Evolutionary conservation across 2,329 filamentous ascomycete genomes (phyloP).

Genomic region (Trichoderma sp.): DNA sequence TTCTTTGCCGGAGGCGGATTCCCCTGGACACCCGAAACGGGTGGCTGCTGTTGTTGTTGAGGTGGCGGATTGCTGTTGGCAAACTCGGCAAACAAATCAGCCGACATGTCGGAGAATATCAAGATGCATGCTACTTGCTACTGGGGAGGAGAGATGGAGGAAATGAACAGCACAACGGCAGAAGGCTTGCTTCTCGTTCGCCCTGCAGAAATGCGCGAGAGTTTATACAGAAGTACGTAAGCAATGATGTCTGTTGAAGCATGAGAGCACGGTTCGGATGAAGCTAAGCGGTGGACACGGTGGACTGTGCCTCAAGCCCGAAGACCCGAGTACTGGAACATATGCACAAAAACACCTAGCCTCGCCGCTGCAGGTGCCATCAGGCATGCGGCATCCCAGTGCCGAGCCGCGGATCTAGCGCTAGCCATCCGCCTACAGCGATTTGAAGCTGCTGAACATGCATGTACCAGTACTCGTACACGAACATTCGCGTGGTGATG

Average conservation of each 20-base stretch:
- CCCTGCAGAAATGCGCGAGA: neutral
- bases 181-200: neutral
- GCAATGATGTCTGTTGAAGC: neutral
- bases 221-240: neutral
- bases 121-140: conserved; percentile 13
- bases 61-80: conserved; percentile 44
- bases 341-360: neutral
- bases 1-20: conserved; percentile 35
- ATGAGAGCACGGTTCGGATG: neutral
- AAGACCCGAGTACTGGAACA: conserved; percentile 1
- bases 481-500: neutral
- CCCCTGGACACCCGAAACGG: conserved; percentile 9
- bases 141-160: neutral
- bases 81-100: conserved; percentile 67
- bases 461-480: conserved; percentile 20
- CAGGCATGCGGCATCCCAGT: neutral
- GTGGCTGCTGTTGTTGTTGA: conserved; percentile 26
- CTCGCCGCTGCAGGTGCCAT: neutral
- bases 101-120: conserved; percentile 55
- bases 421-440: conserved; percentile 19
- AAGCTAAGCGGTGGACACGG: conserved; percentile 13
- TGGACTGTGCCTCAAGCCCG: neutral
- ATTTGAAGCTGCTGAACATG: conserved; percentile 3
- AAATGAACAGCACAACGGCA: neutral
- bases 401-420: conserved; percentile 8